These are phyloP conservation scores for Croton setiger DNA, from an alignment of 441 rosid species.

Conservation along the genomic window DNA sequence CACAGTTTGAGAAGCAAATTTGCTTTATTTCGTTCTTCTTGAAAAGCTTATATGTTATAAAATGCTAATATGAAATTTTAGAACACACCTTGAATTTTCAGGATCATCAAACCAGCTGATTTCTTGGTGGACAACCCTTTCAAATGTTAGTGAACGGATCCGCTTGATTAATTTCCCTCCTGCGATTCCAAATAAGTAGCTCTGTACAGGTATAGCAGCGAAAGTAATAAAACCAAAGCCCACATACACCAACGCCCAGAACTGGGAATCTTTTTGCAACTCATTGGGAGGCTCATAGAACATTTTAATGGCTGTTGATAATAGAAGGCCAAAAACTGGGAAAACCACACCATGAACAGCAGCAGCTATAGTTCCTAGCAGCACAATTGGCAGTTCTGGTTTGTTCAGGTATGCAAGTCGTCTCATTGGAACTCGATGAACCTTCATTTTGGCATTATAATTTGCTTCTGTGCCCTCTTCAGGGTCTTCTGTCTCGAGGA, in stretches of 20 bases:
- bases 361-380: constrained; percentile 54
- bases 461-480: constrained; percentile 5
- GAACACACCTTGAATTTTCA: constrained; percentile 46
- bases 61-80: constrained; percentile 7
- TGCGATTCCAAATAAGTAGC: constrained; percentile 48
- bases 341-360: constrained; percentile 44
- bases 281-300: constrained; percentile 42
- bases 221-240: constrained; percentile 28
- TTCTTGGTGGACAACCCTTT: constrained; percentile 52
- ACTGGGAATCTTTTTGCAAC: constrained; percentile 39
- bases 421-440: constrained; percentile 33
- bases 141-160: constrained; percentile 41
- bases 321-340: constrained; percentile 54
- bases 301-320: constrained; percentile 54
- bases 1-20: constrained; percentile 13
- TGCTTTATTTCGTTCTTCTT: neutral
- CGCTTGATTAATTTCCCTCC: constrained; percentile 48
- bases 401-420: constrained; percentile 56
- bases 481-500: constrained; percentile 24
- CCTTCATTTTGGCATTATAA: constrained; percentile 11
- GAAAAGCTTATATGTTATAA: neutral
- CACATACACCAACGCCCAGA: constrained; percentile 47
- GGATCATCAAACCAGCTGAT: constrained; percentile 60
- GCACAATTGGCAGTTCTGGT: constrained; percentile 48
- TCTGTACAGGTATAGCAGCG: constrained; percentile 36